phyloP scores from a whole-genome alignment of 305 asterid genomes.

The Lippia alba region DNA sequence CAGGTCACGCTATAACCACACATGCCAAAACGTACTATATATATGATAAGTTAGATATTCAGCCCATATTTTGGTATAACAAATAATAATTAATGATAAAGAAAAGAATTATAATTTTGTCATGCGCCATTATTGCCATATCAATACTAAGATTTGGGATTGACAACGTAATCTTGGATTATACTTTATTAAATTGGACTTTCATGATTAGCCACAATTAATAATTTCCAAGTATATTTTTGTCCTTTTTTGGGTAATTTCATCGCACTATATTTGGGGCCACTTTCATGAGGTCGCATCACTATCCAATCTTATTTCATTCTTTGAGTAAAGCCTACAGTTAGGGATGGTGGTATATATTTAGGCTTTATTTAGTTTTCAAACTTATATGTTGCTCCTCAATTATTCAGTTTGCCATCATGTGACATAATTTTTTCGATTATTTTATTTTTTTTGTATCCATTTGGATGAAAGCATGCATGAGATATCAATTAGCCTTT shows the following conservation, averaged over 20 bases:
- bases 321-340: too few relatives aligned
- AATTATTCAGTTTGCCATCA: too few relatives aligned
- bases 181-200: constrained; percentile 1
- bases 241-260: neutral
- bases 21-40: too few relatives aligned
- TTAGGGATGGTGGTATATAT: too few relatives aligned
- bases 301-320: constrained; percentile 7
- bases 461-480: neutral
- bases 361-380: too few relatives aligned
- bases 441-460: neutral
- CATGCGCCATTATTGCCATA: constrained; percentile 4
- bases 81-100: neutral
- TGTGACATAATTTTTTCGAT: too few relatives aligned
- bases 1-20: too few relatives aligned
- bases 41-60: too few relatives aligned
- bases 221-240: neutral
- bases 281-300: constrained; percentile 7
- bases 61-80: too few relatives aligned
- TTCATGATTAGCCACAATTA: neutral
- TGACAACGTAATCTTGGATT: constrained; percentile 15
- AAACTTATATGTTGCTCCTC: too few relatives aligned
- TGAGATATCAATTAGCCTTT: too few relatives aligned
- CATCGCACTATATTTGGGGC: constrained; percentile 12
- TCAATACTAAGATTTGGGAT: neutral
- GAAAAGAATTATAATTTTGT: neutral